Evolutionary conservation across 345 rosid genomes (phyloP).

Genomic region (Aquilaria yunnanensis): DNA sequence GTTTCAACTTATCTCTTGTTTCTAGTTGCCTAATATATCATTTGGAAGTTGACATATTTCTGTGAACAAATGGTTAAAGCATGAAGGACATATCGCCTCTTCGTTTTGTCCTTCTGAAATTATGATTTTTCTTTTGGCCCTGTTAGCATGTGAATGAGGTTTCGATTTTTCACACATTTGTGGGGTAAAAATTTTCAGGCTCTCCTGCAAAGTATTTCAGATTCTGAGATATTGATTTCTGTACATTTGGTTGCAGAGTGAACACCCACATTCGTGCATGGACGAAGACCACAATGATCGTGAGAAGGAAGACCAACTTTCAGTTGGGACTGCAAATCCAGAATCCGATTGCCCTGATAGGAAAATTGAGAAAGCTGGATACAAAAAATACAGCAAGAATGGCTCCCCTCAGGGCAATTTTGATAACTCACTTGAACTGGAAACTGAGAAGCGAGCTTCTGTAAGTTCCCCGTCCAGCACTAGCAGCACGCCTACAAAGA

Average conservation of each 20-base stretch:
- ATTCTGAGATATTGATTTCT: constrained; percentile 19
- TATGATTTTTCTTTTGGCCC: not conserved
- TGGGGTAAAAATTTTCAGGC: constrained; percentile 7
- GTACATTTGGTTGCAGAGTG: constrained; percentile 51
- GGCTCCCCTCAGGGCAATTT: constrained; percentile 24
- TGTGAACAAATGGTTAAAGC: no score
- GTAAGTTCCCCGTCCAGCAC: constrained; percentile 23
- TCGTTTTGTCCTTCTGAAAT: no score
- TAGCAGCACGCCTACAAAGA: constrained; percentile 32
- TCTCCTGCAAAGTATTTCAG: not conserved
- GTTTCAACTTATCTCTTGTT: no score
- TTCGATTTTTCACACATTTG: not conserved
- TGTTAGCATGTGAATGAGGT: not conserved
- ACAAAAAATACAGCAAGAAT: constrained; percentile 19
- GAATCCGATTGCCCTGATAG: constrained; percentile 17
- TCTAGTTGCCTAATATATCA: no score
- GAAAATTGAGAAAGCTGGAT: constrained; percentile 26
- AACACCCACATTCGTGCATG: constrained; percentile 45
- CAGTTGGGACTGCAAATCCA: constrained; percentile 29
- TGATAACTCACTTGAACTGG: constrained; percentile 20
- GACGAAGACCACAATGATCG: constrained; percentile 46
- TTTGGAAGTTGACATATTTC: no score
- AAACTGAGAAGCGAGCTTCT: not conserved
- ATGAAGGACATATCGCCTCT: no score
- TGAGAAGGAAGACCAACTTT: constrained; percentile 31